These are phyloP conservation scores for Diospyros lotus DNA, from an alignment of 148 eudicot genomes.

Conservation along the genomic window DNA sequence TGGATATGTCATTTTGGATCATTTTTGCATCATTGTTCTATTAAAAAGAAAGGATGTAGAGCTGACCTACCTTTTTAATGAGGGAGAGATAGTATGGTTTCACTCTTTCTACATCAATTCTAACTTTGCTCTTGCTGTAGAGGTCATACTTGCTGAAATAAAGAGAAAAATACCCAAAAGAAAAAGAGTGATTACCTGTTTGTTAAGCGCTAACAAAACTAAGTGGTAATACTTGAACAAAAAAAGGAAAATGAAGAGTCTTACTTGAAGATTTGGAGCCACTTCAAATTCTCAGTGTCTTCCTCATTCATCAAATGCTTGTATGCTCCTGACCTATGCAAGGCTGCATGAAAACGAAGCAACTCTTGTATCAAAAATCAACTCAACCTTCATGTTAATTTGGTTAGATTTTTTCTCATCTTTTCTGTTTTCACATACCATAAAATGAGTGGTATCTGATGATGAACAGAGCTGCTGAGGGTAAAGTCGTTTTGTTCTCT, in stretches of 20 bases:
- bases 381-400: background rate
- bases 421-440: conserved; percentile 17
- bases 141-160: conserved; percentile 50
- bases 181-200: background rate
- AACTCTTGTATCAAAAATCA: background rate
- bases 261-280: conserved; percentile 57
- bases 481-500: conserved; percentile 38
- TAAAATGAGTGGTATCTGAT: conserved; percentile 55
- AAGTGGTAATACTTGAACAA: too few species aligned
- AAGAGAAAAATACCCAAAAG: background rate
- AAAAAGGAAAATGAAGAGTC: background rate
- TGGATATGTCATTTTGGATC: background rate
- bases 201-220: too few species aligned
- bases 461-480: conserved; percentile 47
- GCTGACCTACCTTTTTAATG: conserved; percentile 38
- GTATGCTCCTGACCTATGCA: conserved; percentile 51
- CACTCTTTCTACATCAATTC: conserved; percentile 48
- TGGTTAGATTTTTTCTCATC: background rate
- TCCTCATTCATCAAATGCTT: conserved; percentile 51
- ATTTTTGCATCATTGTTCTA: background rate
- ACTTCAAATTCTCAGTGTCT: conserved; percentile 45
- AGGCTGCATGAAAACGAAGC: conserved; percentile 20
- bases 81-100: conserved; percentile 53
- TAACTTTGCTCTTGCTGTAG: conserved; percentile 58
- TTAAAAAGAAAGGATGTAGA: background rate